Base-by-base conservation (phyloP, 2,329 filamentous ascomycete genomes). In the Talaromyces sp. region DNA sequence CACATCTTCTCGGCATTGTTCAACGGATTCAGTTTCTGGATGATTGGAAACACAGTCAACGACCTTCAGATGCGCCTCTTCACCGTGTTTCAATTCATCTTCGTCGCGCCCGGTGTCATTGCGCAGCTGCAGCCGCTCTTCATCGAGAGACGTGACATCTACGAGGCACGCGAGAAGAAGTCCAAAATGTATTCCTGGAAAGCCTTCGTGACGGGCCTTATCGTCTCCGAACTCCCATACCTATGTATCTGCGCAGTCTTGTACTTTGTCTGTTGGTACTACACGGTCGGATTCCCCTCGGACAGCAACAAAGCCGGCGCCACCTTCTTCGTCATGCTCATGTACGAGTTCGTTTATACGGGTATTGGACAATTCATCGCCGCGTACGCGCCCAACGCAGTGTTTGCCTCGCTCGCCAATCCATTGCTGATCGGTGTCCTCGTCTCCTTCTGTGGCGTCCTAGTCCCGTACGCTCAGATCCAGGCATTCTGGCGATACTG, bases 341-440 rank as follows among this genome's bases (percentile, higher is more conserved):
- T 92, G 2, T 91, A 92, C 76, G 90, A 86, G 75, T 76, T 92
- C 21, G 89, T 91, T 78, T 84, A 87, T 73, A 84, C 82, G 21
- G 86, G 81, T 66, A 92, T 87, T 84, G 90, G 88, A 14, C 90
- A 91, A 72, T 92, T 88, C 85, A 89, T 93, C 66, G 88, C 87
- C 62, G 89, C 91, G 0, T 91, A 91, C 71, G 88, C 89, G 0
- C 89, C 76, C 40, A 80, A 80, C 65, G 76, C 90, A 0, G 86
- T 81, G 60, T 91, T 91, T 72, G 89, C 88, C 0, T 86, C 89
- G 58, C 89, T 91, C 64, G 85, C 85, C 50, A 90, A 91, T 69
- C 88, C 88, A 0, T 87, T 91, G 76, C 88, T 91, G 79, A 88
- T 91, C 75, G 84, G 90, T 70, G 84, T 88, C 74, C 87, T 90